Percentiles rank a stretch among this genome's conserved stretches.
These are phyloP conservation scores for Xylaria nigripes DNA, from an alignment of 495 filamentous ascomycete genomes.

Conservation along the genomic window DNA sequence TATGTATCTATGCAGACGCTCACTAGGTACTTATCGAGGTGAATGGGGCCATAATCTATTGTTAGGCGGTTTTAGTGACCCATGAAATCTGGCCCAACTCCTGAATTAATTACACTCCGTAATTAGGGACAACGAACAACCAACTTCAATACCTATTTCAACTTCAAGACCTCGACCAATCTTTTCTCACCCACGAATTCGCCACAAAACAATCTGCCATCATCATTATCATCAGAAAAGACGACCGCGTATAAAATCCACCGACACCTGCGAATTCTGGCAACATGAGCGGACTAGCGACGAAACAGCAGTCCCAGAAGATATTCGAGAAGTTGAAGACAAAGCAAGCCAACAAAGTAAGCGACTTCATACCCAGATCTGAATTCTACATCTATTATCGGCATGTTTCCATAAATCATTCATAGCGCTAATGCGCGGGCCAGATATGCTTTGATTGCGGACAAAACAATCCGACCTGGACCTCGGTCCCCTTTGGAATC, in stretches of 20 bases:
- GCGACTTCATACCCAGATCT: conserved; percentile 15
- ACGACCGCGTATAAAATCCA: conserved; percentile 11
- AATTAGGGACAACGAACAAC: not conserved
- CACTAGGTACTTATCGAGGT: too few species aligned
- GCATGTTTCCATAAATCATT: not conserved
- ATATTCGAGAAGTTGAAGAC: conserved; percentile 96
- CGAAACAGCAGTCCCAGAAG: conserved; percentile 90
- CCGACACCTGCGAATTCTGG: conserved; percentile 33
- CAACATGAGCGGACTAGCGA: conserved; percentile 72
- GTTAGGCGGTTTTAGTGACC: conserved; percentile 19
- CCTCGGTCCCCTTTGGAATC: conserved; percentile 92
- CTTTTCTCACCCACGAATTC: not conserved
- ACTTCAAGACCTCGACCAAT: not conserved
- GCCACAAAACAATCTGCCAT: conserved; percentile 13
- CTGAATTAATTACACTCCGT: conserved; percentile 1
- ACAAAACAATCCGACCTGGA: conserved; percentile 96
- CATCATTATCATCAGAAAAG: not conserved
- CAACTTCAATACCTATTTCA: not conserved
- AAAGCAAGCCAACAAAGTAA: conserved; percentile 88
- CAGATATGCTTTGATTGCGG: conserved; percentile 97
- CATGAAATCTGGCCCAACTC: conserved; percentile 30
- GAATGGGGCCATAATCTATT: not conserved
- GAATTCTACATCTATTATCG: not conserved
- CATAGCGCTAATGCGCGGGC: conserved; percentile 19
- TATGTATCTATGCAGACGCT: not conserved